Conservation (phyloP, 768 basidiomycete genomes). For the Amanita inopinata region DNA sequence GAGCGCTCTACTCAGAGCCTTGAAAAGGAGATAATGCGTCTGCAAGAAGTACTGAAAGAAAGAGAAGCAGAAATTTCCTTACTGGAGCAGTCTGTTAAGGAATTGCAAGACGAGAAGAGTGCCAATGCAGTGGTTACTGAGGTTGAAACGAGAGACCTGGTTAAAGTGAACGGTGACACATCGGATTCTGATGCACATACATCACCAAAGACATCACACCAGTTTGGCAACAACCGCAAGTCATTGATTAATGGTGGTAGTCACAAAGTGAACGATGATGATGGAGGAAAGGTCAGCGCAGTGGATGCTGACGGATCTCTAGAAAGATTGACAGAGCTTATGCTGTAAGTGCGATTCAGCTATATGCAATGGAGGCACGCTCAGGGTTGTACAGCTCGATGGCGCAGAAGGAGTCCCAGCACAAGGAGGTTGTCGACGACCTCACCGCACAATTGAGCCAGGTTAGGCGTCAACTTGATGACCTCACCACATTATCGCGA, state of each 20-base stretch:
- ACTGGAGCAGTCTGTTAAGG: slow-evolving; percentile 50
- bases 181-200: slow-evolving; percentile 22
- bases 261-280: slow-evolving; percentile 24
- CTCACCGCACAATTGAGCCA: slow-evolving; percentile 59
- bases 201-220: slow-evolving; percentile 63
- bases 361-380: slow-evolving; percentile 98
- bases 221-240: slow-evolving; percentile 66
- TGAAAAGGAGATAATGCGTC: slow-evolving; percentile 91
- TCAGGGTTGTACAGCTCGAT: slow-evolving; percentile 66
- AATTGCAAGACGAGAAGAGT: slow-evolving; percentile 21
- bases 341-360: slow-evolving; percentile 67
- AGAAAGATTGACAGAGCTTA: slow-evolving; percentile 80
- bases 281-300: slow-evolving; percentile 24
- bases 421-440: slow-evolving; percentile 69
- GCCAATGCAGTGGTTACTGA: slow-evolving; percentile 9
- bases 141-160: slow-evolving; percentile 11
- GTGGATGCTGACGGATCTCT: slow-evolving; percentile 60
- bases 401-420: slow-evolving; percentile 93
- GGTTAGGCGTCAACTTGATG: slow-evolving; percentile 73
- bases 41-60: slow-evolving; percentile 87
- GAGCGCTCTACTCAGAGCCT: slow-evolving; percentile 79
- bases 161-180: slow-evolving; percentile 17
- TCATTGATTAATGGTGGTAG: slow-evolving; percentile 47
- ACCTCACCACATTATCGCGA: slow-evolving; percentile 67
- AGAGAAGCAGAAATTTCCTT: slow-evolving; percentile 83